A percentile compares a stretch with the other conserved stretches of the same genome.
Conservation (phyloP, 2,329 filamentous ascomycete species). For the Diaporthe caulivora region DNA sequence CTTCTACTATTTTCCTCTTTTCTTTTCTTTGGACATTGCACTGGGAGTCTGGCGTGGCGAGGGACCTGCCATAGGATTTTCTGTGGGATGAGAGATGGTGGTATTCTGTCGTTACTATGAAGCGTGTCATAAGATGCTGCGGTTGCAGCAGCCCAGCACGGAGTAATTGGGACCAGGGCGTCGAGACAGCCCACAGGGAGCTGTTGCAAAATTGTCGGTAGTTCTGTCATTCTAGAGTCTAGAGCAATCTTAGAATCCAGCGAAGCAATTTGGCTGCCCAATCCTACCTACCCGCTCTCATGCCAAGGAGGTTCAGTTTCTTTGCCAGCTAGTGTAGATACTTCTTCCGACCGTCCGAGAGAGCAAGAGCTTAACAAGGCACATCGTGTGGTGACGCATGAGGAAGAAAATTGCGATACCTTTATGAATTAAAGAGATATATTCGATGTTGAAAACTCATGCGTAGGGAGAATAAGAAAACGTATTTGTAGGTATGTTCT, state of each 20-base stretch:
- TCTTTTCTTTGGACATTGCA: neutral
- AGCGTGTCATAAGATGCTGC: slow-evolving; percentile 26
- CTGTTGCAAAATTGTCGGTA: slow-evolving; percentile 17
- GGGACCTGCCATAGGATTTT: slow-evolving; percentile 11
- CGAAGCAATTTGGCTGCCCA: slow-evolving; percentile 34
- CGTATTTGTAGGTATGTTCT: neutral
- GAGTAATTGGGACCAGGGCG: slow-evolving; percentile 33
- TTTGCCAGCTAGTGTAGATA: too few species aligned
- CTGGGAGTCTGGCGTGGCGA: slow-evolving; percentile 20
- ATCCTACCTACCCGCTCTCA: neutral
- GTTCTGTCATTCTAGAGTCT: slow-evolving; percentile 33
- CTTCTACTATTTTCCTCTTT: slow-evolving; percentile 7
- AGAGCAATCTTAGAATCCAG: slow-evolving; percentile 38
- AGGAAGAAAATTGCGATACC: rapidly evolving
- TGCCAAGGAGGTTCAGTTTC: neutral
- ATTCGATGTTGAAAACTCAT: too few species aligned
- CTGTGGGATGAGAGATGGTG: slow-evolving; percentile 11
- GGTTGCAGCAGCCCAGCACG: slow-evolving; percentile 16
- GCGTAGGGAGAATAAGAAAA: too few species aligned
- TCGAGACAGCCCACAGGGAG: neutral
- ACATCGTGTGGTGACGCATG: neutral
- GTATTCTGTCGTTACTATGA: slow-evolving; percentile 40
- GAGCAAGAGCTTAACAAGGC: neutral
- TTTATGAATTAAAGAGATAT: too few species aligned
- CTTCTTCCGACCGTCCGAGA: neutral